Conservation (phyloP, 1,284 basidiomycete genomes). For the Ceratorhiza oryzae-sativae region DNA sequence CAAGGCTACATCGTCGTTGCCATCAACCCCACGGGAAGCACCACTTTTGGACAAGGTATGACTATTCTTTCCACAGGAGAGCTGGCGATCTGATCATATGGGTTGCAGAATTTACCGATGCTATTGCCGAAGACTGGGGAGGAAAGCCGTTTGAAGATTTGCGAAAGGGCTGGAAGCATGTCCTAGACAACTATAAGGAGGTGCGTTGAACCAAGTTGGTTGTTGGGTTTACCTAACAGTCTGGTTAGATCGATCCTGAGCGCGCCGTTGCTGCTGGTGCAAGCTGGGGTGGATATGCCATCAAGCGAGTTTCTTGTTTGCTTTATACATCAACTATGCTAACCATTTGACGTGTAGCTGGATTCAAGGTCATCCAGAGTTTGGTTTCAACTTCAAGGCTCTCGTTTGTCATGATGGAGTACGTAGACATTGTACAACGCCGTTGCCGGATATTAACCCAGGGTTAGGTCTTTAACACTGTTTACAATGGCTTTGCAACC, state of each 20-base stretch:
- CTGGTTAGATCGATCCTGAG: conserved; percentile 74
- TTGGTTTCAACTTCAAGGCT: conserved; percentile 84
- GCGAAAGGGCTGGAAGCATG: conserved; percentile 75
- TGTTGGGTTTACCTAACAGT: neutral
- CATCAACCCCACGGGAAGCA: conserved; percentile 90
- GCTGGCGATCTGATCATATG: conserved; percentile 14
- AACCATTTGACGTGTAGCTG: conserved; percentile 61
- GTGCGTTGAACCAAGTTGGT: conserved; percentile 50
- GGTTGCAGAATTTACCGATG: conserved; percentile 75
- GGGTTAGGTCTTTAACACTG: conserved; percentile 64
- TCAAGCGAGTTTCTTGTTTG: conserved; percentile 64
- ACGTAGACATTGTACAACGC: conserved; percentile 46
- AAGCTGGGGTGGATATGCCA: conserved; percentile 83
- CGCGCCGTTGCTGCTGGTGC: conserved; percentile 83
- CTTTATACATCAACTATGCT: neutral
- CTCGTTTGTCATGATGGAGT: conserved; percentile 90
- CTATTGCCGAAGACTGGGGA: conserved; percentile 81
- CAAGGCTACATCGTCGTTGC: conserved; percentile 86
- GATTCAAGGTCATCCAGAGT: conserved; percentile 93
- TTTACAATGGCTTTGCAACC: conserved; percentile 78
- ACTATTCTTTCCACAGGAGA: conserved; percentile 1
- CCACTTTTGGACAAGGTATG: conserved; percentile 83
- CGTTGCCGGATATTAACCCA: conserved; percentile 14
- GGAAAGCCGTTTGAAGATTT: conserved; percentile 86
- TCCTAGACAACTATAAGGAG: conserved; percentile 74